Evolutionary conservation across 441 rosid genomes (phyloP).

Genomic region (Cnidoscolus chayamansa): DNA sequence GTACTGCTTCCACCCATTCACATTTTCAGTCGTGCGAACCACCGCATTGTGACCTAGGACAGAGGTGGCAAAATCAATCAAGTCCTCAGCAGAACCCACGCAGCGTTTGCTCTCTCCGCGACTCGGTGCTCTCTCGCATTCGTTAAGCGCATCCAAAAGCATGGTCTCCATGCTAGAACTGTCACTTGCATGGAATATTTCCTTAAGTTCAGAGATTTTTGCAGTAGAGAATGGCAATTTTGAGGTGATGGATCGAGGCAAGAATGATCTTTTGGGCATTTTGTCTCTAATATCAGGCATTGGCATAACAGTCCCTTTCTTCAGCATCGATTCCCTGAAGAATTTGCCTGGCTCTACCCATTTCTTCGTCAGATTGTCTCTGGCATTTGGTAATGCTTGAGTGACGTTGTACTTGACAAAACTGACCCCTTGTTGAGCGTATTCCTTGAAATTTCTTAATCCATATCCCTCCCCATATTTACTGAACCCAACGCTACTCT

Average conservation of each 20-base stretch:
- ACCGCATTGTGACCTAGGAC: constrained; percentile 61
- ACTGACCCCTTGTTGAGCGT: constrained; percentile 36
- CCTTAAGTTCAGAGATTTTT: constrained; percentile 43
- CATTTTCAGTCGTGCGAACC: constrained; percentile 58
- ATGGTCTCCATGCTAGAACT: constrained; percentile 60
- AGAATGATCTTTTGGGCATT: constrained; percentile 84
- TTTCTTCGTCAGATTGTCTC: constrained; percentile 45
- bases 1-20: constrained; percentile 51
- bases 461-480: constrained; percentile 48
- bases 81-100: constrained; percentile 76
- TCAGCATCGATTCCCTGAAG: constrained; percentile 64
- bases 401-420: constrained; percentile 45
- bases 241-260: constrained; percentile 61
- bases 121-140: constrained; percentile 78
- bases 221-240: constrained; percentile 69
- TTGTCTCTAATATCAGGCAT: constrained; percentile 86
- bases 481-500: constrained; percentile 45
- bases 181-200: constrained; percentile 56
- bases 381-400: neutral
- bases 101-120: constrained; percentile 83
- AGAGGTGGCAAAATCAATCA: constrained; percentile 78
- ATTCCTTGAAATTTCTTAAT: constrained; percentile 52
- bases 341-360: constrained; percentile 96
- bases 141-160: constrained; percentile 51
- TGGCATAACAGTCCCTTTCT: constrained; percentile 62